Conservation (phyloP, 495 filamentous ascomycete species). For the Haplographium delicatum region DNA sequence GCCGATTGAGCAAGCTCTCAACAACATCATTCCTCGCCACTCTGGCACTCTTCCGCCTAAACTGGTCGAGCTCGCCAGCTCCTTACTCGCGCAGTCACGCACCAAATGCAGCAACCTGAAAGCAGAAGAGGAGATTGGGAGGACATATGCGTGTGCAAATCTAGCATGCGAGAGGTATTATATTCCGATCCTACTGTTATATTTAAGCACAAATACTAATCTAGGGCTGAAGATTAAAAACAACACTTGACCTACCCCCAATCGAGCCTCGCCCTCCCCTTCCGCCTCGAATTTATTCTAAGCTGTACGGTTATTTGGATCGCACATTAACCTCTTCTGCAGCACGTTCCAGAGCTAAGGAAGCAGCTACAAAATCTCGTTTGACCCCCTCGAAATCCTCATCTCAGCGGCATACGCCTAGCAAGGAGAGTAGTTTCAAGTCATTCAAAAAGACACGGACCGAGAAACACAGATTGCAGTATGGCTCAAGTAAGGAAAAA, state of each 20-base stretch:
- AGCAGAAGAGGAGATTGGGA: slow-evolving; percentile 81
- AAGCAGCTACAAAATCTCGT: background rate
- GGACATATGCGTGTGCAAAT: slow-evolving; percentile 84
- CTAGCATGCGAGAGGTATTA: slow-evolving; percentile 79
- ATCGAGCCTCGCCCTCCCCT: slow-evolving; percentile 79
- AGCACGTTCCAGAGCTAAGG: background rate
- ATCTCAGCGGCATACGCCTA: slow-evolving; percentile 12
- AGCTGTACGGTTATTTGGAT: slow-evolving; percentile 76
- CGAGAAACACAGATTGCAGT: slow-evolving; percentile 36
- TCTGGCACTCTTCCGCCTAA: slow-evolving; percentile 64
- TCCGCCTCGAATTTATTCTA: slow-evolving; percentile 76
- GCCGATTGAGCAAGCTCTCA: slow-evolving; percentile 70
- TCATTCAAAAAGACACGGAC: slow-evolving; percentile 38
- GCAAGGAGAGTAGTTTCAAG: slow-evolving; percentile 25
- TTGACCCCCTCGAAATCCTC: slow-evolving; percentile 1
- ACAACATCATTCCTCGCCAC: slow-evolving; percentile 72
- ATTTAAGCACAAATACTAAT: background rate
- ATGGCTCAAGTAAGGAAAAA: slow-evolving; percentile 8
- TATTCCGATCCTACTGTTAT: too few relatives aligned
- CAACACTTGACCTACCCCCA: slow-evolving; percentile 74
- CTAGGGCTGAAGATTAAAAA: slow-evolving; percentile 57
- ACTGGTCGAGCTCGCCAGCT: slow-evolving; percentile 69
- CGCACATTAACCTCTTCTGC: slow-evolving; percentile 50
- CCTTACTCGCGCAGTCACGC: slow-evolving; percentile 82
- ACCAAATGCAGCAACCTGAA: slow-evolving; percentile 74